Evolutionary conservation across 1,139 yeast species (phyloP), one percentile per base, ranked within the genome.

Genomic region (Suhomyces anneliseae): DNA sequence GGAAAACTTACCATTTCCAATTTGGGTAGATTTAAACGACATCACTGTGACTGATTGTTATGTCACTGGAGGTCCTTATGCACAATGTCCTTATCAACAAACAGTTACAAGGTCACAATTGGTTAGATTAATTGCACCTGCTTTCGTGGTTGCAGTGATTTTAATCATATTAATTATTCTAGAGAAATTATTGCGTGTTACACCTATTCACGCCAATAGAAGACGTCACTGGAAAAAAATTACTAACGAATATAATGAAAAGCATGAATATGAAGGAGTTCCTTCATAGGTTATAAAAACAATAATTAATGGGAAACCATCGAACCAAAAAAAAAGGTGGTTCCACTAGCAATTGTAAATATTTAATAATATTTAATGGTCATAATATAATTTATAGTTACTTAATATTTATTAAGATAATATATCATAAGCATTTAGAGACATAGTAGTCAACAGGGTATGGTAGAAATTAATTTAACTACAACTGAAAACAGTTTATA

Each of bases 1-100:
- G 34, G 46, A 52, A 7, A 55, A 58, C 6, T 52, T 55, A 1
- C 57, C 52, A 7, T 64, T 54, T 24, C 76, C 79, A 0, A 72
- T 85, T 0, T 93, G 98, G 98, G 79, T 90, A 4, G 93, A 90
- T 63, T 57, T 90, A 53, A 93, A 93, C 62, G 90, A 93, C 31
- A 75, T 93, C 14, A 79, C 90, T 0, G 82, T 83, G 6, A 66
- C 78, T 14, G 78, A 82, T 46, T 92, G 99, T 62, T 92, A 95
- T 90, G 92, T 90, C 2, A 68, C 82, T 1, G 97, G 96, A 2
- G 96, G 97, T 0, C 83, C 92, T 0, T 76, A 80, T 51, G 85
- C 95, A 0, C 65, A 69, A 33, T 92, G 99, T 62, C 96, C 97
- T 0, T 92, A 90, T 60, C 81, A 80, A 48, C 70, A 68, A 44